Base-by-base conservation (phyloP, 805 yeast species). In the Metschnikowia gelsemii region DNA sequence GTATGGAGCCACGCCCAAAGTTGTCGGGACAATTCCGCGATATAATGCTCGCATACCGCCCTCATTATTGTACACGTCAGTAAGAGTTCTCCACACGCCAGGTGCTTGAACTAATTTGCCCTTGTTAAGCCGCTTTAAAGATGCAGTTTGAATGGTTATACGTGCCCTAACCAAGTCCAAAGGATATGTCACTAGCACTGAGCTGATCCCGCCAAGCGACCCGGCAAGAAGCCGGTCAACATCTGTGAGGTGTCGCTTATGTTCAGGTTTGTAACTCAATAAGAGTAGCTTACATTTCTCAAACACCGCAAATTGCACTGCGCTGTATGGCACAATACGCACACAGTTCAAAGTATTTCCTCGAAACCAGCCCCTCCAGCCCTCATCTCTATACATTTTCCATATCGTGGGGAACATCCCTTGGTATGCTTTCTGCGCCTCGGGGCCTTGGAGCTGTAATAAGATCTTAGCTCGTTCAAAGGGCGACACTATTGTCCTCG, bases 1-100 rank as follows among this genome's bases (percentile, higher is more conserved):
- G 57, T 90, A 93, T 1, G 98, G 97, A 1, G 96, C 97, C 16
- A 93, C 96, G 1, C 98, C 97, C 43, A 87, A 64, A 1, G 90
- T 79, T 0, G 98, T 91, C n/a, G 98, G 96, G 47, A 82, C 69
- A 9, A 90, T 70, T 2, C 99, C 99, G 38, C 90, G 72, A 59
- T 87, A 91, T 12, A 91, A 68, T 0, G 89, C 95, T 2, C 58
- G 46, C 7, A 87, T 18, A 0, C 96, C 96, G 26, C 98, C 98
- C 64, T 91, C 99, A 12, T 72, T 75, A 12, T 52, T 55, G 62
- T 85, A 87, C 16, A 89, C 87, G 13, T 71, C 65, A 25, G 48
- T 54, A 42, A 86, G 58, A 2, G 88, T 74, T 8, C 68, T 63
- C 62, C 73, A 61, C 54, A 89, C 82, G 0, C 95, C 88, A 0